Evolutionary conservation across 495 filamentous ascomycete species (phyloP).

Genomic region (Penicillium cosmopolitanum): DNA sequence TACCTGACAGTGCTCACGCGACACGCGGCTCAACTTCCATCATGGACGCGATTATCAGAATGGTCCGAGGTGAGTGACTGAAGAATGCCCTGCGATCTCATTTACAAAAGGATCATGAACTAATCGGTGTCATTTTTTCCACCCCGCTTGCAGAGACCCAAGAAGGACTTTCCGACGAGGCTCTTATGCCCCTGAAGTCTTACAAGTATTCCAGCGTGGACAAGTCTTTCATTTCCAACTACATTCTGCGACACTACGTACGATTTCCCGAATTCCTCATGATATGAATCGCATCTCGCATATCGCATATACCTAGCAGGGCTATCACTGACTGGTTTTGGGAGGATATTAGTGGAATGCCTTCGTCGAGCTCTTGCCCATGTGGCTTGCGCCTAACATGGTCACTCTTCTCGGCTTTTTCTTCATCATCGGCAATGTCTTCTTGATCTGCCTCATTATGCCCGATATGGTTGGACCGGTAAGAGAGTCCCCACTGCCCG

Average conservation of each 20-base stretch:
- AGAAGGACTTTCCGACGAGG: slow-evolving; percentile 69
- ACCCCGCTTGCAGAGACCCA: slow-evolving; percentile 46
- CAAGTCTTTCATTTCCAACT: slow-evolving; percentile 91
- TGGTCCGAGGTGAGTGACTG: slow-evolving; percentile 45
- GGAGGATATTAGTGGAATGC: slow-evolving; percentile 82
- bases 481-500: slow-evolving; percentile 33
- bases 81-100: not conserved
- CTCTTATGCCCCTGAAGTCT: slow-evolving; percentile 79
- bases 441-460: slow-evolving; percentile 76
- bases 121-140: slow-evolving; percentile 15
- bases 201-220: slow-evolving; percentile 98
- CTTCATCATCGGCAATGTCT: slow-evolving; percentile 88
- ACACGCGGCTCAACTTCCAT: slow-evolving; percentile 22
- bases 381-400: slow-evolving; percentile 98
- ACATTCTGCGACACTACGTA: slow-evolving; percentile 95
- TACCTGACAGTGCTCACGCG: slow-evolving; percentile 16
- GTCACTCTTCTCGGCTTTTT: slow-evolving; percentile 94
- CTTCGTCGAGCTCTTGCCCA: slow-evolving; percentile 85
- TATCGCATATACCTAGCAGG: not conserved
- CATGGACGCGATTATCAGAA: slow-evolving; percentile 45
- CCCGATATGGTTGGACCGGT: slow-evolving; percentile 93
- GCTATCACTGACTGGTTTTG: not conserved
- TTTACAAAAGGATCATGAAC: slow-evolving; percentile 5
- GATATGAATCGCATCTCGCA: not conserved
- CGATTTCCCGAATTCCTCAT: slow-evolving; percentile 30